Conservation (phyloP, 1,284 basidiomycete species). For the Wolfiporia cocos region DNA sequence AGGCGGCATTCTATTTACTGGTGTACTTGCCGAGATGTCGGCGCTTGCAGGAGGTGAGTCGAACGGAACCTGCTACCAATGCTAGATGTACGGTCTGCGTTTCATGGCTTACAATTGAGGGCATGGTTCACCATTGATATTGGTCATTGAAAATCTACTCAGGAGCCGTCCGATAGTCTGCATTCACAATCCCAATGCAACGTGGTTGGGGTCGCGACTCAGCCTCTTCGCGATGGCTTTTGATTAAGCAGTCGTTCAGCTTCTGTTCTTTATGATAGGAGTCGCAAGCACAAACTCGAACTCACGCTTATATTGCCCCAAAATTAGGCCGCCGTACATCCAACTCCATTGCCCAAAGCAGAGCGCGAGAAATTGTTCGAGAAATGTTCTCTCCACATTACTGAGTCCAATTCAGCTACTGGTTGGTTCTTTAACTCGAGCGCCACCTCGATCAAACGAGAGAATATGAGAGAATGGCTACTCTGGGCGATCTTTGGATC, state of each 20-base stretch:
- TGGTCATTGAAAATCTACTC: too few relatives aligned
- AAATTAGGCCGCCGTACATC: constrained; percentile 36
- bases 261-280: neutral
- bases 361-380: constrained; percentile 44
- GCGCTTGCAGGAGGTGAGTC: constrained; percentile 41
- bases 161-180: too few relatives aligned
- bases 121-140: too few relatives aligned
- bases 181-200: too few relatives aligned
- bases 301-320: neutral
- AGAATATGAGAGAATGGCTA: constrained; percentile 57
- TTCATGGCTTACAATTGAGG: too few relatives aligned
- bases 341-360: constrained; percentile 30
- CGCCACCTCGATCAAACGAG: constrained; percentile 28
- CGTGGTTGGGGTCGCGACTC: too few relatives aligned
- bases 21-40: constrained; percentile 42
- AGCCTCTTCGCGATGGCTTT: too few relatives aligned
- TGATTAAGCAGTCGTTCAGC: too few relatives aligned
- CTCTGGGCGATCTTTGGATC: constrained; percentile 54
- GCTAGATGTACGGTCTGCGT: constrained; percentile 1
- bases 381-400: constrained; percentile 34
- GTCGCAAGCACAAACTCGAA: neutral
- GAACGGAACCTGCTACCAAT: neutral
- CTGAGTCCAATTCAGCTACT: constrained; percentile 30
- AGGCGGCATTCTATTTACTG: constrained; percentile 42
- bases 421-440: constrained; percentile 47